Percentiles rank a stretch among this genome's conserved stretches.
These are phyloP conservation scores for Penicillium hordei DNA, from an alignment of 2,329 filamentous ascomycete genomes.

Conservation along the genomic window DNA sequence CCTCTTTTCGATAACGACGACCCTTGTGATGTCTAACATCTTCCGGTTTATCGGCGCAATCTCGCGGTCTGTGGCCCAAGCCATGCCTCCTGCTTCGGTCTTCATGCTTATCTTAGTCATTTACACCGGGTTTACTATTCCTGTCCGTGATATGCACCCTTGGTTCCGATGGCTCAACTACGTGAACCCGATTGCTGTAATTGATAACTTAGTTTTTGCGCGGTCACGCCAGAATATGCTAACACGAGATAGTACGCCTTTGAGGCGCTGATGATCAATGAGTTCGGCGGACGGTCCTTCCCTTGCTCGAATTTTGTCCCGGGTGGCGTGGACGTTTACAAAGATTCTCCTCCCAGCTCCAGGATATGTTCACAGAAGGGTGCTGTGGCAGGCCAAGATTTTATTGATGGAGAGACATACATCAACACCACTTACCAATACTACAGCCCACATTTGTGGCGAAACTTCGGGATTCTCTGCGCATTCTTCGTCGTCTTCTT, in stretches of 20 bases:
- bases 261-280: slow-evolving; percentile 79
- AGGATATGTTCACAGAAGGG: slow-evolving; percentile 61
- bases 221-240: not conserved
- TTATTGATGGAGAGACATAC: slow-evolving; percentile 61
- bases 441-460: slow-evolving; percentile 60
- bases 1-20: slow-evolving; percentile 70
- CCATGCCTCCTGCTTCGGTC: slow-evolving; percentile 56
- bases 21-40: slow-evolving; percentile 78
- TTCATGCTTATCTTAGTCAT: slow-evolving; percentile 49
- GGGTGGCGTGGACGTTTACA: slow-evolving; percentile 41
- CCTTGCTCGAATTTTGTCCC: slow-evolving; percentile 50
- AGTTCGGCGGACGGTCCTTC: slow-evolving; percentile 68
- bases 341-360: slow-evolving; percentile 36
- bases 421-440: slow-evolving; percentile 58
- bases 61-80: slow-evolving; percentile 64
- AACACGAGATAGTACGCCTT: slow-evolving; percentile 62
- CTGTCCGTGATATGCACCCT: slow-evolving; percentile 63
- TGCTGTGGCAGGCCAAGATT: slow-evolving; percentile 53
- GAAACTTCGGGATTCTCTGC: slow-evolving; percentile 66
- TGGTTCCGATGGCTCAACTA: slow-evolving; percentile 87
- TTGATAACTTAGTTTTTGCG: slow-evolving; percentile 1
- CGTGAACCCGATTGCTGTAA: slow-evolving; percentile 66
- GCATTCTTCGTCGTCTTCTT: slow-evolving; percentile 62
- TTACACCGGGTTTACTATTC: slow-evolving; percentile 51
- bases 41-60: slow-evolving; percentile 77